These are phyloP conservation scores for Ceratocystis lukuohia DNA, from an alignment of 2,329 filamentous ascomycete species.

Conservation along the genomic window DNA sequence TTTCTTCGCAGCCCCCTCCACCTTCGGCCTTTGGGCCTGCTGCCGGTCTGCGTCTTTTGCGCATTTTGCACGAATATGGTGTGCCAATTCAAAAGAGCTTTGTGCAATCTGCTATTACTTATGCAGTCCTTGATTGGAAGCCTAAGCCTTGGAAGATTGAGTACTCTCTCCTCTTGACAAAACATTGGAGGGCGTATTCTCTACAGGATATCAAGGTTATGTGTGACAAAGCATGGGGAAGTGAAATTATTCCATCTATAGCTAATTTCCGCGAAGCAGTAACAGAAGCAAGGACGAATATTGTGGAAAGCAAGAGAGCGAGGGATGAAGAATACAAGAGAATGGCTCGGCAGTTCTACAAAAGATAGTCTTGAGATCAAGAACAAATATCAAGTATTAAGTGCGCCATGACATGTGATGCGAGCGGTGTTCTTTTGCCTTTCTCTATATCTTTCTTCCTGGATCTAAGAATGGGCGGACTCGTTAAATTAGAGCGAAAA, in stretches of 20 bases:
- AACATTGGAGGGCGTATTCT: conserved; percentile 8
- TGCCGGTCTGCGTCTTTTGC: conserved; percentile 13
- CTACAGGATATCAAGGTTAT: conserved; percentile 15
- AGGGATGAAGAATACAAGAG: conserved; percentile 1
- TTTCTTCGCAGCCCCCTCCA: neutral
- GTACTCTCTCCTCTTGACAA: conserved; percentile 10
- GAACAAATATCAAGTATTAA: neutral
- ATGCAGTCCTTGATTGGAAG: conserved; percentile 16
- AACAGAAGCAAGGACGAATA: conserved; percentile 9
- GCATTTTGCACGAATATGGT: conserved; percentile 9
- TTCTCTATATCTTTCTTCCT: no score
- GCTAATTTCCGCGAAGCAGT: neutral
- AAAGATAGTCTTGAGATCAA: neutral
- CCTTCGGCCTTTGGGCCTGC: conserved; percentile 16
- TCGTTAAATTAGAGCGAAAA: neutral
- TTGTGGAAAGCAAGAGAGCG: conserved; percentile 9
- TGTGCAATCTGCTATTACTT: conserved; percentile 14
- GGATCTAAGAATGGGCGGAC: no score
- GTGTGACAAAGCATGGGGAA: conserved; percentile 19
- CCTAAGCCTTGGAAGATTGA: conserved; percentile 16
- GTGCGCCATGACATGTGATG: neutral
- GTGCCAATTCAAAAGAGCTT: conserved; percentile 8
- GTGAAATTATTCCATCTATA: conserved; percentile 12
- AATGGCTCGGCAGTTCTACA: neutral
- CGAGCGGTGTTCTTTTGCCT: no score